Percentiles rank a stretch among this genome's conserved stretches.
phyloP scores from a whole-genome alignment of 139 green algal genomes.

The Chlorella sorokiniana region DNA sequence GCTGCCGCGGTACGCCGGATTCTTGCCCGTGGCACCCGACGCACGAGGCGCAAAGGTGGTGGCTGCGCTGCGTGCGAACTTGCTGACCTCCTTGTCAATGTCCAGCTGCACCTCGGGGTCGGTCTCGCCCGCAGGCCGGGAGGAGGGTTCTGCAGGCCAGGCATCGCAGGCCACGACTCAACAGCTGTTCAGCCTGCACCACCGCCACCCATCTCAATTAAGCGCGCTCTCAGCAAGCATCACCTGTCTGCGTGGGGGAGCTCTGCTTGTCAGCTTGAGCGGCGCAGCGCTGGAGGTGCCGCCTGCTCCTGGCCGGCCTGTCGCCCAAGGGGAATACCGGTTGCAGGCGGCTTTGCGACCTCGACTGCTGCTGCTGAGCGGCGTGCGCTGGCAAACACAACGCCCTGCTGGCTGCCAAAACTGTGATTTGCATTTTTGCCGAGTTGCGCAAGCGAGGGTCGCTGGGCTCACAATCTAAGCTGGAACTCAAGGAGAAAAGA shows the following conservation, averaged over 20 bases:
- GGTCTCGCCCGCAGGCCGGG: not conserved
- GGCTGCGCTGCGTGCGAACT: slow-evolving; percentile 71
- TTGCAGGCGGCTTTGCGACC: not conserved
- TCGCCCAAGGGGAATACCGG: not conserved
- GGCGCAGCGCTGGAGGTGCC: slow-evolving; percentile 10
- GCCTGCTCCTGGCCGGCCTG: not conserved
- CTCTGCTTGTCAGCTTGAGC: slow-evolving; percentile 9
- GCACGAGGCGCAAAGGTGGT: slow-evolving; percentile 87
- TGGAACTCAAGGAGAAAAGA: too few species aligned
- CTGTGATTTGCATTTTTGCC: not conserved
- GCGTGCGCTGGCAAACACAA: not conserved
- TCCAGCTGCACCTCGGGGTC: slow-evolving; percentile 4
- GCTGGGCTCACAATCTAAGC: too few species aligned
- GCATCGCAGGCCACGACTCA: too few species aligned
- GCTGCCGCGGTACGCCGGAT: slow-evolving; percentile 87
- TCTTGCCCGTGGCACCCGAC: slow-evolving; percentile 73
- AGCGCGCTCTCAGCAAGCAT: not conserved
- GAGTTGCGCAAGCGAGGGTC: too few species aligned
- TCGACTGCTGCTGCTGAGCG: not conserved
- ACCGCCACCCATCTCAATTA: too few species aligned
- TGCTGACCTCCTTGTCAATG: slow-evolving; percentile 53
- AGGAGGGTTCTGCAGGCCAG: not conserved
- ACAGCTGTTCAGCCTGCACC: too few species aligned
- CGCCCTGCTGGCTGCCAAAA: not conserved
- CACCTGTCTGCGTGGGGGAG: slow-evolving; percentile 7